These are phyloP conservation scores for Heterobasidion occidentale DNA, from an alignment of 1,284 basidiomycete species.

Conservation along the genomic window DNA sequence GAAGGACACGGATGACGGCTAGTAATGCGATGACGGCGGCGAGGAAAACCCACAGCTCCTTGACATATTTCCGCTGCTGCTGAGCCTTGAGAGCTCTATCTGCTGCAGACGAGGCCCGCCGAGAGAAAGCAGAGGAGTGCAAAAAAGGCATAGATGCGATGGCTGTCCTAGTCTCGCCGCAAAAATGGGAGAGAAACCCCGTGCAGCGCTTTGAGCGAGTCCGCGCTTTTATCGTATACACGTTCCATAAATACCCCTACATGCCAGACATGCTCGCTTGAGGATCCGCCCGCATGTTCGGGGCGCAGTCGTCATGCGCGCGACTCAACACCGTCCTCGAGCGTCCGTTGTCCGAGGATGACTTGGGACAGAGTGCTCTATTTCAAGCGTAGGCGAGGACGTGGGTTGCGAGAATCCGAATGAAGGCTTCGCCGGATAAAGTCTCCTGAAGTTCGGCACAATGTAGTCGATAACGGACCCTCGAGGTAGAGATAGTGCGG, in stretches of 20 bases:
- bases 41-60: slow-evolving; percentile 28
- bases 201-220: not conserved
- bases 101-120: slow-evolving; percentile 15
- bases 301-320: not conserved
- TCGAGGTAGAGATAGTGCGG: not conserved
- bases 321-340: not conserved
- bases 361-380: not conserved
- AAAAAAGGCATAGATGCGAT: slow-evolving; percentile 10
- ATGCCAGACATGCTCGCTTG: not conserved
- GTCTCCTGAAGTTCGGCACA: not conserved
- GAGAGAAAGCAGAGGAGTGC: slow-evolving; percentile 7
- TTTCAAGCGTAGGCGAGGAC: not conserved
- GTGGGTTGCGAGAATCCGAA: not conserved
- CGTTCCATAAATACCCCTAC: not conserved
- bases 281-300: not conserved
- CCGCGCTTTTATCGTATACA: not conserved
- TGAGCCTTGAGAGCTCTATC: slow-evolving; percentile 19
- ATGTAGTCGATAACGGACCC: not conserved
- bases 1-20: slow-evolving; percentile 23
- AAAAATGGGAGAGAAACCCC: not conserved
- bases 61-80: slow-evolving; percentile 21
- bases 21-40: slow-evolving; percentile 30
- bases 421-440: not conserved
- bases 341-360: not conserved
- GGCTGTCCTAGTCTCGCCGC: not conserved